Evolutionary conservation across 768 basidiomycete genomes (phyloP).

Genomic region (Kwoniella pini): DNA sequence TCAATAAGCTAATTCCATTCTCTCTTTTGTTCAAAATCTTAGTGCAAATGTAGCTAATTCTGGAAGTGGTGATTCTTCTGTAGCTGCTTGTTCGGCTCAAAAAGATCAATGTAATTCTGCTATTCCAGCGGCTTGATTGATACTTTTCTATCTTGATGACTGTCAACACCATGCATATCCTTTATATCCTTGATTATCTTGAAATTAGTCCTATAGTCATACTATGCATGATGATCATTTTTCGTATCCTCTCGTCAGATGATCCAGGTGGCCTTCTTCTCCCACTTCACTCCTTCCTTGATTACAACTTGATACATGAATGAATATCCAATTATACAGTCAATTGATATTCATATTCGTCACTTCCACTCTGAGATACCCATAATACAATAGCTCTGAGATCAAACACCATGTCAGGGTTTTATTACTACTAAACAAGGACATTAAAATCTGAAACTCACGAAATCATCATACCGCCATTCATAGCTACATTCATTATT

Average conservation of each 20-base stretch:
- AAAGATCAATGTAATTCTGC: slow-evolving; percentile 11
- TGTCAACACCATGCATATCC: too few species aligned
- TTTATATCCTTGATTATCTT: too few species aligned
- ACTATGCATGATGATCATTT: background rate
- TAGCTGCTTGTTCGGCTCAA: slow-evolving; percentile 29
- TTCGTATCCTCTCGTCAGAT: too few species aligned
- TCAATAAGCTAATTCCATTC: too few species aligned
- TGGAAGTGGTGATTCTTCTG: slow-evolving; percentile 22
- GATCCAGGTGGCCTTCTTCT: too few species aligned
- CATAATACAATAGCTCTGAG: slow-evolving; percentile 83
- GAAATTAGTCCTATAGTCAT: too few species aligned
- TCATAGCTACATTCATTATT: slow-evolving; percentile 93
- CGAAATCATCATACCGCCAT: slow-evolving; percentile 63
- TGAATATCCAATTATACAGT: slow-evolving; percentile 59
- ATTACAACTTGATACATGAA: too few species aligned
- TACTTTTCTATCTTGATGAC: background rate
- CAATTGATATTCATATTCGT: slow-evolving; percentile 92
- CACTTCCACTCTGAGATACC: slow-evolving; percentile 80
- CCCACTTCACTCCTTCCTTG: too few species aligned
- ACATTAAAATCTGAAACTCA: too few species aligned
- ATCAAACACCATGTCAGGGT: too few species aligned
- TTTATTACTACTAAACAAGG: too few species aligned
- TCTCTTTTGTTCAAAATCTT: too few species aligned
- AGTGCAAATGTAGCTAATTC: slow-evolving; percentile 31
- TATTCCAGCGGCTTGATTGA: background rate